Conservation (phyloP, 2,329 filamentous ascomycete species). For the Curvularia spicifera region DNA sequence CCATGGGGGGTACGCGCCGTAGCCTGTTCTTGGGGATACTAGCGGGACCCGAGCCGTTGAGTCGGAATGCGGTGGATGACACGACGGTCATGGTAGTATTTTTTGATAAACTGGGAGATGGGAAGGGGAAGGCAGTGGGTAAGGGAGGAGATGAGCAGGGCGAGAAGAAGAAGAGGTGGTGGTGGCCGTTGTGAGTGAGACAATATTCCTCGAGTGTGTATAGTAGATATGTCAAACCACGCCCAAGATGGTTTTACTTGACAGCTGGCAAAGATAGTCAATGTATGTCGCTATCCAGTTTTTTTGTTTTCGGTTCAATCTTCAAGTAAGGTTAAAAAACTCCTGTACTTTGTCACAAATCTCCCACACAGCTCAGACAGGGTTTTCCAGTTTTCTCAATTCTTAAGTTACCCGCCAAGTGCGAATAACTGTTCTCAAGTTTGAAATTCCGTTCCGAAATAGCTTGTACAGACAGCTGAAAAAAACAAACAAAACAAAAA, state of each 20-base stretch:
- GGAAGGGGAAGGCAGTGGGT: not conserved
- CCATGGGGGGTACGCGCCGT: constrained; percentile 57
- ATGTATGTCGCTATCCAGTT: no score
- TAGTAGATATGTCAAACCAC: not conserved
- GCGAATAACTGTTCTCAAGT: no score
- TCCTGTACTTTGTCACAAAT: no score
- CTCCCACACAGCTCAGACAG: no score
- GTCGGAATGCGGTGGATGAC: constrained; percentile 56
- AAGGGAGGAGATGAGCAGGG: not conserved
- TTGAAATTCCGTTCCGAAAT: no score
- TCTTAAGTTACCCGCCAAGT: no score
- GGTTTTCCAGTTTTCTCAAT: no score
- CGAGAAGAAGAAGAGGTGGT: constrained; percentile 13
- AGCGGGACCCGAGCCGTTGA: constrained; percentile 41
- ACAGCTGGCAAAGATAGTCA: not conserved
- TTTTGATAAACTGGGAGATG: constrained; percentile 52
- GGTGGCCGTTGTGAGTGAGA: constrained; percentile 23
- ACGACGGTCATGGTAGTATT: constrained; percentile 61
- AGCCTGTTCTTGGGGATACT: constrained; percentile 51
- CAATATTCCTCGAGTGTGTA: not conserved
- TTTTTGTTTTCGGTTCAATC: no score
- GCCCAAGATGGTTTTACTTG: no score
- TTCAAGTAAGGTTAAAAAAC: no score
- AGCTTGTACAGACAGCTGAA: no score
- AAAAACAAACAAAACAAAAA: no score